Conservation (phyloP, 768 basidiomycete genomes). For the Cantharellus anzutake region DNA sequence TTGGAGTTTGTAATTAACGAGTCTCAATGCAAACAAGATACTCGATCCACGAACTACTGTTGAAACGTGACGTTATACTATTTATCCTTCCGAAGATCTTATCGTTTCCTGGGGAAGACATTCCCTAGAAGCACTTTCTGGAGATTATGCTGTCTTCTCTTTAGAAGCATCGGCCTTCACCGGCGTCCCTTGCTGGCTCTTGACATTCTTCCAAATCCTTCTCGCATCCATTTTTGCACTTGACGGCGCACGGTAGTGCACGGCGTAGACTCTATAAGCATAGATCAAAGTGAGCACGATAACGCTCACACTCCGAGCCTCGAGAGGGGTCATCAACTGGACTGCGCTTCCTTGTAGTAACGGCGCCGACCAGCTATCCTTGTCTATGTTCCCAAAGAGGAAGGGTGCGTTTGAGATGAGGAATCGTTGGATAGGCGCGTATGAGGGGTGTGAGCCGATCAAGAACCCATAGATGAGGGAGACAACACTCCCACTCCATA, state of each 20-base stretch:
- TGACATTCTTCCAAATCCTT: neutral
- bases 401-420: neutral
- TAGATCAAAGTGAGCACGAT: neutral
- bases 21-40: no score
- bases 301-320: neutral
- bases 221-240: neutral
- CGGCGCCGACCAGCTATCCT: neutral
- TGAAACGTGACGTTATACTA: no score
- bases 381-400: neutral
- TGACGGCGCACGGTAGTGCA: neutral
- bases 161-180: no score
- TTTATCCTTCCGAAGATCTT: no score
- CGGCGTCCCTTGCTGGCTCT: no score
- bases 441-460: neutral
- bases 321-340: neutral
- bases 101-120: no score
- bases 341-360: neutral
- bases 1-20: no score
- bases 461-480: neutral
- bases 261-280: neutral
- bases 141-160: no score
- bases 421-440: neutral
- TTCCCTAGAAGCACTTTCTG: no score
- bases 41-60: no score
- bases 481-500: neutral